phyloP scores from a whole-genome alignment of 164 flowering plant species.

The Vitis labrusca region DNA sequence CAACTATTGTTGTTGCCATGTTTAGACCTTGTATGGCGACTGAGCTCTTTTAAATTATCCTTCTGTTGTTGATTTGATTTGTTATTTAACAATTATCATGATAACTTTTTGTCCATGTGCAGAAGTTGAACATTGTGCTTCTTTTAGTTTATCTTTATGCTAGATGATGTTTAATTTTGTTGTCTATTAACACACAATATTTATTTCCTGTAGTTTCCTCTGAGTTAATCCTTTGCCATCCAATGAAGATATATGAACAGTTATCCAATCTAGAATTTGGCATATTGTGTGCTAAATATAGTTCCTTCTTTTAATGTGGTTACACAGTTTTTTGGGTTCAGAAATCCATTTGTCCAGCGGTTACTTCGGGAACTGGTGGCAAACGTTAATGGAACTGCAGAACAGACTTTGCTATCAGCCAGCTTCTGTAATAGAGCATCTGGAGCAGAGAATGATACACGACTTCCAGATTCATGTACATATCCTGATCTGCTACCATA shows the following conservation, averaged over 20 bases:
- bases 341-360: slow-evolving; percentile 76
- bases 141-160: neutral
- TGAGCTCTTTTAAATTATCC: no score
- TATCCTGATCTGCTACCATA: slow-evolving; percentile 35
- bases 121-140: no score
- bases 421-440: slow-evolving; percentile 28
- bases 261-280: no score
- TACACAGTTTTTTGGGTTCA: slow-evolving; percentile 94
- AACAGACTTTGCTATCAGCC: slow-evolving; percentile 30
- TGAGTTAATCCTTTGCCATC: neutral
- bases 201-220: neutral
- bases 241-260: neutral
- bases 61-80: no score
- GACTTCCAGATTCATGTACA: slow-evolving; percentile 16
- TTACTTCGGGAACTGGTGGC: slow-evolving; percentile 81
- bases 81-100: no score
- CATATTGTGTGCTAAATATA: neutral
- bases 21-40: no score
- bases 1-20: no score
- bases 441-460: slow-evolving; percentile 18
- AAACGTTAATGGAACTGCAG: slow-evolving; percentile 49
- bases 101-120: no score
- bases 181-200: neutral
- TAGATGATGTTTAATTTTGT: neutral
- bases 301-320: slow-evolving; percentile 9